Conservation (phyloP, 2,329 filamentous ascomycete species). For the Dactylella cylindrospora region DNA sequence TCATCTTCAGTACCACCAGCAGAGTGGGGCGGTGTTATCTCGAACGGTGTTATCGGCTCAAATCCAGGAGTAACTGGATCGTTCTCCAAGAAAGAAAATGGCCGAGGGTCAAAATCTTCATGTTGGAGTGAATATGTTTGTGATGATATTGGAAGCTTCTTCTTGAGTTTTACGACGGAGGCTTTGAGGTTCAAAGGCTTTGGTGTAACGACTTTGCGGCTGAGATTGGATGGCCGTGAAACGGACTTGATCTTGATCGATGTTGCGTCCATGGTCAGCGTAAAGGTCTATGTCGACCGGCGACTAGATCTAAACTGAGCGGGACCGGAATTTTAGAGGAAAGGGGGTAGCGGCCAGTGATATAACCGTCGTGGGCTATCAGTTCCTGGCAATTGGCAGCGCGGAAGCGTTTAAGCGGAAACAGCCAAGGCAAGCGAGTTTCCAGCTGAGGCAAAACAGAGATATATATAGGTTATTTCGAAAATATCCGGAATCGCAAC, state of each 20-base stretch:
- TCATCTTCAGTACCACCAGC: constrained; percentile 26
- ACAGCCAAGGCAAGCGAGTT: too few relatives aligned
- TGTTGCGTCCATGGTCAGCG: constrained; percentile 27
- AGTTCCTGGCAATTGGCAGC: too few relatives aligned
- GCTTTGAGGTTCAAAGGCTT: constrained; percentile 41
- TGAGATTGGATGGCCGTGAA: constrained; percentile 41
- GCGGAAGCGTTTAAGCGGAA: too few relatives aligned
- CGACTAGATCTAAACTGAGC: constrained; percentile 16
- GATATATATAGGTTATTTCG: too few relatives aligned
- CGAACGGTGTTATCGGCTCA: constrained; percentile 43
- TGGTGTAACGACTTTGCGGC: constrained; percentile 41
- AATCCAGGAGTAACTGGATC: constrained; percentile 42
- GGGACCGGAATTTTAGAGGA: too few relatives aligned
- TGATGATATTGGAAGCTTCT: constrained; percentile 10
- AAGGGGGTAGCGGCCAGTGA: too few relatives aligned
- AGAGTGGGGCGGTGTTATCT: constrained; percentile 43
- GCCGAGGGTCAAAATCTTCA: constrained; percentile 38
- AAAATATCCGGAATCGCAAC: too few relatives aligned
- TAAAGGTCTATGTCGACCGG: constrained; percentile 14
- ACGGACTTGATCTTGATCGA: constrained; percentile 43
- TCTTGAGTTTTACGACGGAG: constrained; percentile 30
- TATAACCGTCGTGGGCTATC: too few relatives aligned
- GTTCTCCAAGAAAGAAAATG: constrained; percentile 42
- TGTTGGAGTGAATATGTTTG: constrained; percentile 36
- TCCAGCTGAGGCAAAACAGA: too few relatives aligned